Evolutionary conservation across 441 rosid genomes (phyloP).

Genomic region (Mallotus japonicus): DNA sequence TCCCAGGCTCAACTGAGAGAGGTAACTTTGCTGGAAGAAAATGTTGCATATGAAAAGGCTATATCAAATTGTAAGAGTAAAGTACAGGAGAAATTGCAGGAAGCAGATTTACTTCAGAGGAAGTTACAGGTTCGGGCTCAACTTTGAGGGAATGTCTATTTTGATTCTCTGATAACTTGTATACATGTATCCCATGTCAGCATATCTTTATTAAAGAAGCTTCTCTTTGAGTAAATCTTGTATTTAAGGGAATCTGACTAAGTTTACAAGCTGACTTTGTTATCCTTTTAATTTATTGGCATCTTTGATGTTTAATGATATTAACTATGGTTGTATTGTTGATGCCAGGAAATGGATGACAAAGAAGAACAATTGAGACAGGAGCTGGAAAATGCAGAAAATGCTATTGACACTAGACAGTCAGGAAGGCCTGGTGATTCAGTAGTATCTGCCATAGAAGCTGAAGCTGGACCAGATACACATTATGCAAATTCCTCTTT

Average conservation of each 20-base stretch:
- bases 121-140: constrained; percentile 56
- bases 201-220: neutral
- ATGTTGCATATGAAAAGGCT: constrained; percentile 70
- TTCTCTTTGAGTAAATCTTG: neutral
- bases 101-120: constrained; percentile 50
- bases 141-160: constrained; percentile 2
- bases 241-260: neutral
- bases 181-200: neutral
- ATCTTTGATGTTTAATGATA: neutral
- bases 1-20: constrained; percentile 79
- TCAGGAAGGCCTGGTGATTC: constrained; percentile 34
- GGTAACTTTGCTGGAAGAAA: constrained; percentile 66
- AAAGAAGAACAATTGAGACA: constrained; percentile 43
- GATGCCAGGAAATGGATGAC: constrained; percentile 64
- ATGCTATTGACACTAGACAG: constrained; percentile 34
- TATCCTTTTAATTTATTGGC: neutral
- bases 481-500: constrained; percentile 43
- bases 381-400: constrained; percentile 51
- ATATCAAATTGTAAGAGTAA: constrained; percentile 62
- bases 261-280: neutral
- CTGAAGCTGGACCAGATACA: constrained; percentile 36
- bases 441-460: constrained; percentile 26
- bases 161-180: constrained; percentile 5
- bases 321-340: neutral
- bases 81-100: constrained; percentile 64